A percentile compares a stretch with the other conserved stretches of the same genome.
phyloP scores from a whole-genome alignment of 1,284 basidiomycete genomes.

The Pterula multifida region DNA sequence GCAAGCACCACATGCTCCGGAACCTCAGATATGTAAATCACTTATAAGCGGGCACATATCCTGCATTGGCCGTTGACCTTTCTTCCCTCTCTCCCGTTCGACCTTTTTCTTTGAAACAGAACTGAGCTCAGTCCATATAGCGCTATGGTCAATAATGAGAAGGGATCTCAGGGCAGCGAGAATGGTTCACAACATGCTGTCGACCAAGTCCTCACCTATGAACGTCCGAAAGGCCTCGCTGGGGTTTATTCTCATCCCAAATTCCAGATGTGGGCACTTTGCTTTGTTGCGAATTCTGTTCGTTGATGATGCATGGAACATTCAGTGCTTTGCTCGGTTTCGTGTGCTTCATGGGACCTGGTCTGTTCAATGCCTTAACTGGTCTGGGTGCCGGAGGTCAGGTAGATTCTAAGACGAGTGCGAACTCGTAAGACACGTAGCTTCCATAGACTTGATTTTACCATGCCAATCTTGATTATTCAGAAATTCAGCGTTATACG shows the following conservation, averaged over 20 bases:
- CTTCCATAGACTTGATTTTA: background rate
- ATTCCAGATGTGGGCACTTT: constrained; percentile 26
- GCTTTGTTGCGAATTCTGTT: constrained; percentile 10
- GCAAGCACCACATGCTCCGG: constrained; percentile 1
- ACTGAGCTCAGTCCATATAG: background rate
- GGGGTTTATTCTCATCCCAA: constrained; percentile 35
- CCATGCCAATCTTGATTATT: background rate
- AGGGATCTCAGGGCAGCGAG: constrained; percentile 14
- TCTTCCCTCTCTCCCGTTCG: background rate
- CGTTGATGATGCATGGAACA: constrained; percentile 13
- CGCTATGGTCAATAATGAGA: constrained; percentile 12
- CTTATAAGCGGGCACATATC: background rate
- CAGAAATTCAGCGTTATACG: constrained; percentile 48
- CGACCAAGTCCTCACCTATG: constrained; percentile 12
- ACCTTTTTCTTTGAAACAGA: background rate
- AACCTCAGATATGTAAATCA: background rate
- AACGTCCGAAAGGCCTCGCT: constrained; percentile 25
- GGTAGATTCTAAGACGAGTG: constrained; percentile 42
- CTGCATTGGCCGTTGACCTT: background rate
- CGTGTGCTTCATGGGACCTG: constrained; percentile 31
- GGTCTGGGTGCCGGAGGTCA: constrained; percentile 66
- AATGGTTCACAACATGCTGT: constrained; percentile 10
- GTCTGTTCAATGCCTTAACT: constrained; percentile 42
- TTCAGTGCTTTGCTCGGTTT: constrained; percentile 44
- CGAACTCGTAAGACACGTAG: constrained; percentile 32